A percentile compares a stretch with the other conserved stretches of the same genome.
These are phyloP conservation scores for Linum trigynum DNA, from an alignment of 345 rosid species.

Conservation along the genomic window DNA sequence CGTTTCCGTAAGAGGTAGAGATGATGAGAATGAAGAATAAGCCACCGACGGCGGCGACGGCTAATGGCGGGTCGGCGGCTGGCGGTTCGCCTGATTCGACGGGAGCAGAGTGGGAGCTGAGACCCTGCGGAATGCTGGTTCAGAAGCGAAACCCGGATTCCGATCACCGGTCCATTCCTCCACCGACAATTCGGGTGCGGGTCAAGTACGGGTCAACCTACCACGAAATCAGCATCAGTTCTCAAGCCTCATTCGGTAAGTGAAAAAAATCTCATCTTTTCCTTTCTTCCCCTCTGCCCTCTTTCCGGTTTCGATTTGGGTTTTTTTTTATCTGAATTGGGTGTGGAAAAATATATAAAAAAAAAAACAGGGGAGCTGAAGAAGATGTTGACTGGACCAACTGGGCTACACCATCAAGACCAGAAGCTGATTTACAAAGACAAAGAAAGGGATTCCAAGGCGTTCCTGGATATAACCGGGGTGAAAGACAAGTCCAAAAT, in stretches of 20 bases:
- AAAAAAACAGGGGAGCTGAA: conserved; percentile 74
- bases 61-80: conserved; percentile 34
- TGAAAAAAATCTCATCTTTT: neutral
- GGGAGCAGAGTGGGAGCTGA: conserved; percentile 73
- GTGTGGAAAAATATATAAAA: conserved; percentile 6
- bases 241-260: conserved; percentile 90
- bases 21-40: conserved; percentile 77
- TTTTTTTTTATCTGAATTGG: neutral
- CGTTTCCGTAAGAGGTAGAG: conserved; percentile 8
- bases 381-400: conserved; percentile 79
- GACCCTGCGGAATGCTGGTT: conserved; percentile 99
- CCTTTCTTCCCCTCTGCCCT: neutral
- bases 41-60: conserved; percentile 35
- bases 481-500: conserved; percentile 91
- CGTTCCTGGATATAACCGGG: conserved; percentile 74
- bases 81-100: conserved; percentile 31
- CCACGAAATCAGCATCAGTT: conserved; percentile 68
- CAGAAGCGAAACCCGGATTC: conserved; percentile 79
- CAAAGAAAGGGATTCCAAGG: conserved; percentile 90
- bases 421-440: conserved; percentile 85
- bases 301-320: neutral
- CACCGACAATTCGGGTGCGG: conserved; percentile 81
- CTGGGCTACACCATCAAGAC: conserved; percentile 86
- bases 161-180: conserved; percentile 51
- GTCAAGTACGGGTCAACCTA: conserved; percentile 79